Percentiles rank a stretch among this genome's conserved stretches.
phyloP scores from a whole-genome alignment of 176 grass and related monocot genomes.

The Eremochloa ophiuroides region DNA sequence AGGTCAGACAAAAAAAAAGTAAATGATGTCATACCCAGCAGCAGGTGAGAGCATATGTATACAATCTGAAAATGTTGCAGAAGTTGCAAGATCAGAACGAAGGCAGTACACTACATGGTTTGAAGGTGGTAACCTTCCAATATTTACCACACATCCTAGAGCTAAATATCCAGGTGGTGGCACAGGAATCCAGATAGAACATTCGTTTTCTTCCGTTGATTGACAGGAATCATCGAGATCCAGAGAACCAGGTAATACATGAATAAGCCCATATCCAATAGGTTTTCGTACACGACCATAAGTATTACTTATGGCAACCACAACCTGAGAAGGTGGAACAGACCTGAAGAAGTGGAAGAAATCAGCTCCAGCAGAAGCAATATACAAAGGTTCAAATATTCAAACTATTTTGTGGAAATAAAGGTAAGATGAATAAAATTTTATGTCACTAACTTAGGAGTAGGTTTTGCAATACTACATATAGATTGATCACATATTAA shows the following conservation, averaged over 20 bases:
- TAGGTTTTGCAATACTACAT: not conserved
- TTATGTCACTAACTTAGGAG: not conserved
- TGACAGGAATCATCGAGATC: slow-evolving; percentile 16
- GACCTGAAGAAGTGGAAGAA: slow-evolving; percentile 44
- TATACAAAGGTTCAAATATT: not conserved
- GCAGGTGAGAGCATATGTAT: slow-evolving; percentile 42
- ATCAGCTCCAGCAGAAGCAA: slow-evolving; percentile 27
- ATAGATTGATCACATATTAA: not conserved
- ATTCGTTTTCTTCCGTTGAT: slow-evolving; percentile 43
- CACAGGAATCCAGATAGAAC: slow-evolving; percentile 93
- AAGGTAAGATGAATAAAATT: not conserved
- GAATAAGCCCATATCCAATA: slow-evolving; percentile 79
- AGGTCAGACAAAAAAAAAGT: slow-evolving; percentile 10
- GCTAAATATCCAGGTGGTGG: slow-evolving; percentile 79
- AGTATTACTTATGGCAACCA: slow-evolving; percentile 87
- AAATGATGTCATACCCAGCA: slow-evolving; percentile 46
- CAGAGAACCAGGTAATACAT: slow-evolving; percentile 48
- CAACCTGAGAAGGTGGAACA: slow-evolving; percentile 91
- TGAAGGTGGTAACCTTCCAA: slow-evolving; percentile 70
- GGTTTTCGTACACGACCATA: slow-evolving; percentile 96
- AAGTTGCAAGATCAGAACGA: slow-evolving; percentile 84
- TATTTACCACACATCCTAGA: slow-evolving; percentile 81
- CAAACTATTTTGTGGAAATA: not conserved
- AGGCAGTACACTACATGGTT: slow-evolving; percentile 87
- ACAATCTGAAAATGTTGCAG: slow-evolving; percentile 75